Conservation (phyloP, 2,329 filamentous ascomycete genomes). For the Pezicula rhizophila region DNA sequence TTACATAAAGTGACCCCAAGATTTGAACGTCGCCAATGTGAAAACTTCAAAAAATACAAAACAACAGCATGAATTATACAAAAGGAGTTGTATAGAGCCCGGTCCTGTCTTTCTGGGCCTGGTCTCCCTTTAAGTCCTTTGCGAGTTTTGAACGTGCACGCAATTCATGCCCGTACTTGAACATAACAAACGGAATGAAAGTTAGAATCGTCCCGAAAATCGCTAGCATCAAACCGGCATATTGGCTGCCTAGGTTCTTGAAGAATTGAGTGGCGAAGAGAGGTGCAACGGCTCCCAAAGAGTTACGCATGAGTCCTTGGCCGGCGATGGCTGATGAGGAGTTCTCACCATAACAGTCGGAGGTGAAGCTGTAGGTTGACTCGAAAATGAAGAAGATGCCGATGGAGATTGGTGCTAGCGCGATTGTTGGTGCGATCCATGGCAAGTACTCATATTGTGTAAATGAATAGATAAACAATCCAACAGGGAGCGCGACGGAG, state of each 20-base stretch:
- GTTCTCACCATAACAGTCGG: conserved; percentile 78
- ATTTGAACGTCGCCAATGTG: no score
- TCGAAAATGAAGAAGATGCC: conserved; percentile 82
- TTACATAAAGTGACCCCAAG: no score
- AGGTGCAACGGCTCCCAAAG: conserved; percentile 73
- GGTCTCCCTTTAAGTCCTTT: conserved; percentile 9
- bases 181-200: conserved; percentile 68
- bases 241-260: conserved; percentile 59
- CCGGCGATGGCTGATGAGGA: conserved; percentile 79
- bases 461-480: conserved; percentile 65
- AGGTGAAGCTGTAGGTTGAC: conserved; percentile 83
- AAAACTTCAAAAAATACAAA: no score
- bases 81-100: conserved; percentile 14
- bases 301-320: conserved; percentile 77
- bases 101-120: conserved; percentile 16
- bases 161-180: conserved; percentile 49
- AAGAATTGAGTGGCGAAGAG: conserved; percentile 73
- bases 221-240: conserved; percentile 68
- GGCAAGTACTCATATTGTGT: conserved; percentile 46
- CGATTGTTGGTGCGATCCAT: conserved; percentile 60
- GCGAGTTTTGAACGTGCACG: conserved; percentile 28
- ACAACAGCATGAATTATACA: conserved; percentile 2
- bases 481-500: conserved; percentile 66
- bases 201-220: conserved; percentile 49
- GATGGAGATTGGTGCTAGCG: conserved; percentile 54